phyloP scores from a whole-genome alignment of 2,329 filamentous ascomycete species.

The Onygenales sp. region DNA sequence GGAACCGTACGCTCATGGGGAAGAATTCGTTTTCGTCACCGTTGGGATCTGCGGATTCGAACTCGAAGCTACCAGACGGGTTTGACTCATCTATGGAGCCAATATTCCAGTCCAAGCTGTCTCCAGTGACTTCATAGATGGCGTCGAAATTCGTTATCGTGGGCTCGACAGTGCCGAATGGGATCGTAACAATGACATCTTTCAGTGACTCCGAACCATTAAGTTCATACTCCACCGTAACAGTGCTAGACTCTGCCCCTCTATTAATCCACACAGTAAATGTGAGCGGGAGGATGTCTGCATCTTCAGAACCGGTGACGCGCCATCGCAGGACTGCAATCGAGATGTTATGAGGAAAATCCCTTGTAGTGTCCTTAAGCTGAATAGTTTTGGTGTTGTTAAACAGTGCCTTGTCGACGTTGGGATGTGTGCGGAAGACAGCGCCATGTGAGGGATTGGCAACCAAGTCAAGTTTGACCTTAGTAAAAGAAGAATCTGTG shows the following conservation, averaged over 20 bases:
- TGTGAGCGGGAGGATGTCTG: slow-evolving; percentile 76
- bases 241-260: slow-evolving; percentile 68
- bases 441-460: slow-evolving; percentile 71
- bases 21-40: slow-evolving; percentile 92
- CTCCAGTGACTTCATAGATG: slow-evolving; percentile 84
- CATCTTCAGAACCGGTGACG: slow-evolving; percentile 65
- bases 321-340: slow-evolving; percentile 93
- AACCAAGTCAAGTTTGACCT: slow-evolving; percentile 75
- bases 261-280: slow-evolving; percentile 98
- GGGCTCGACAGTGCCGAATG: slow-evolving; percentile 76
- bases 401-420: slow-evolving; percentile 86
- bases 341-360: slow-evolving; percentile 89
- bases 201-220: slow-evolving; percentile 68
- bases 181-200: slow-evolving; percentile 81
- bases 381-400: slow-evolving; percentile 75
- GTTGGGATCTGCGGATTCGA: slow-evolving; percentile 77
- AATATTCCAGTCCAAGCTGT: slow-evolving; percentile 89
- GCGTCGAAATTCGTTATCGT: slow-evolving; percentile 88
- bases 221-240: slow-evolving; percentile 93
- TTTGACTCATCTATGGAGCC: slow-evolving; percentile 77
- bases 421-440: slow-evolving; percentile 91
- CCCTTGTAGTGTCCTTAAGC: slow-evolving; percentile 75
- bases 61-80: slow-evolving; percentile 80
- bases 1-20: slow-evolving; percentile 88
- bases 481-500: slow-evolving; percentile 77